Conservation (phyloP, 2,329 filamentous ascomycete genomes). For the Grosmannia clavigera region DNA sequence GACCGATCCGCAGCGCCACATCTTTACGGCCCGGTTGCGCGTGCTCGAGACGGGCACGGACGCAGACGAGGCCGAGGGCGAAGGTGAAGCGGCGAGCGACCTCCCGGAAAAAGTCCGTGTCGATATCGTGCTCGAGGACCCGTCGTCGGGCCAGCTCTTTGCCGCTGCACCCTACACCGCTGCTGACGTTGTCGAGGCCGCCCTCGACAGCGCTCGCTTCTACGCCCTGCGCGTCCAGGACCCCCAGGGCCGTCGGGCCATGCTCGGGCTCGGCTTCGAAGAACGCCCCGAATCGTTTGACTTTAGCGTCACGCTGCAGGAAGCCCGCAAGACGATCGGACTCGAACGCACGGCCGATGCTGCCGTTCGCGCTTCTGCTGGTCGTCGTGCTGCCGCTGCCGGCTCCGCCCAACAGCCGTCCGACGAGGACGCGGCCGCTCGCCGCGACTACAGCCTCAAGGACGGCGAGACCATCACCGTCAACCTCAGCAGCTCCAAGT, state of each 20-base stretch:
- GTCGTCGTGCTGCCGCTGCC: not conserved
- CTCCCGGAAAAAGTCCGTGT: conserved; percentile 46
- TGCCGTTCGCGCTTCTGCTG: not conserved
- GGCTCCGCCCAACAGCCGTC: not conserved
- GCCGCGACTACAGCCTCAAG: conserved; percentile 73
- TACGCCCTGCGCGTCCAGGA: conserved; percentile 75
- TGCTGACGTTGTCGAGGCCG: conserved; percentile 57
- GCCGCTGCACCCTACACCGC: conserved; percentile 69
- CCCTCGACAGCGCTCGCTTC: conserved; percentile 69
- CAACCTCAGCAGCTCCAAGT: conserved; percentile 49
- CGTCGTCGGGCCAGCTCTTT: conserved; percentile 60
- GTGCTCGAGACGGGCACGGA: conserved; percentile 61
- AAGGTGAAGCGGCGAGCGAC: conserved; percentile 5
- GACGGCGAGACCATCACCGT: conserved; percentile 83
- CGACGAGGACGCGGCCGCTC: conserved; percentile 28
- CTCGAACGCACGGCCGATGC: conserved; percentile 39
- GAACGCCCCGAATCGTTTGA: conserved; percentile 79
- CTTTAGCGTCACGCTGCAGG: conserved; percentile 68
- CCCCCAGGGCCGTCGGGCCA: conserved; percentile 60
- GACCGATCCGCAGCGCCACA: conserved; percentile 54
- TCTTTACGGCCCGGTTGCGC: conserved; percentile 75
- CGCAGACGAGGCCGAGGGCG: conserved; percentile 18
- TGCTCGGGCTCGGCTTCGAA: conserved; percentile 77
- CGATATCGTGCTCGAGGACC: conserved; percentile 70
- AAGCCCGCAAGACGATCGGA: conserved; percentile 58